Percentiles rank a stretch among this genome's conserved stretches.
Conservation (phyloP, 2,329 filamentous ascomycete species). For the Plenodomus biglobosus region DNA sequence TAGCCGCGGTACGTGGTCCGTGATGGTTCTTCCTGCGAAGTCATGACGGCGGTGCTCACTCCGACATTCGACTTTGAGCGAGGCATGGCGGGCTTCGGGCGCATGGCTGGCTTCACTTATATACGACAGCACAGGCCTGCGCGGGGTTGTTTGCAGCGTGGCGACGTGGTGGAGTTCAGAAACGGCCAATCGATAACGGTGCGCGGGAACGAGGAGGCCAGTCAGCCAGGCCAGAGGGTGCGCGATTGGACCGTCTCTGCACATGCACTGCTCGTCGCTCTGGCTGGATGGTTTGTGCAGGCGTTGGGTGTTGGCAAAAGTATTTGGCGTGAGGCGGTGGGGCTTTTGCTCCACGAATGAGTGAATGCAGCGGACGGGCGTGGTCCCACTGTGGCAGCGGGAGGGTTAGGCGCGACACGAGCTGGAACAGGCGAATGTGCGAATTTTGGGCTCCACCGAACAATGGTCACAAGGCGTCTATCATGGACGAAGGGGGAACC, state of each 20-base stretch:
- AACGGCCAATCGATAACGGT: conserved; percentile 8
- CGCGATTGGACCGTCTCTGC: conserved; percentile 22
- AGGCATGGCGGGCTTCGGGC: conserved; percentile 24
- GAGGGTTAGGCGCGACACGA: conserved; percentile 7
- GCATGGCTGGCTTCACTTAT: conserved; percentile 7
- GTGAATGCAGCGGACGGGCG: conserved; percentile 14
- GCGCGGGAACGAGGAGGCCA: conserved; percentile 14
- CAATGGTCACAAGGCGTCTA: background rate
- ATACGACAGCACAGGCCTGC: conserved; percentile 15
- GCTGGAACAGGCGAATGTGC: background rate
- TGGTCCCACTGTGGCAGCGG: conserved; percentile 18
- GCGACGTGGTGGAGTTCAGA: conserved; percentile 12
- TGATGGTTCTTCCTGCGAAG: conserved; percentile 49
- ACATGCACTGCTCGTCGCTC: conserved; percentile 22
- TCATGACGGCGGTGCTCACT: conserved; percentile 40
- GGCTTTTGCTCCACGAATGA: conserved; percentile 24
- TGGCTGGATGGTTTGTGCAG: conserved; percentile 13
- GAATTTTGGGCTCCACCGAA: background rate
- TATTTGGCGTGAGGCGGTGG: conserved; percentile 16
- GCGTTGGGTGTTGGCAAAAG: conserved; percentile 14
- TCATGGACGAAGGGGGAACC: background rate
- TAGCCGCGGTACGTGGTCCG: conserved; percentile 41
- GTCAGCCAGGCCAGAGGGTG: conserved; percentile 7
- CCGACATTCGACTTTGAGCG: conserved; percentile 22
- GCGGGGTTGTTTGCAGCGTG: conserved; percentile 26